Evolutionary conservation across 176 grass and related monocot genomes (phyloP), one percentile per base, ranked within the genome.

Genomic region (Carex littledalei): DNA sequence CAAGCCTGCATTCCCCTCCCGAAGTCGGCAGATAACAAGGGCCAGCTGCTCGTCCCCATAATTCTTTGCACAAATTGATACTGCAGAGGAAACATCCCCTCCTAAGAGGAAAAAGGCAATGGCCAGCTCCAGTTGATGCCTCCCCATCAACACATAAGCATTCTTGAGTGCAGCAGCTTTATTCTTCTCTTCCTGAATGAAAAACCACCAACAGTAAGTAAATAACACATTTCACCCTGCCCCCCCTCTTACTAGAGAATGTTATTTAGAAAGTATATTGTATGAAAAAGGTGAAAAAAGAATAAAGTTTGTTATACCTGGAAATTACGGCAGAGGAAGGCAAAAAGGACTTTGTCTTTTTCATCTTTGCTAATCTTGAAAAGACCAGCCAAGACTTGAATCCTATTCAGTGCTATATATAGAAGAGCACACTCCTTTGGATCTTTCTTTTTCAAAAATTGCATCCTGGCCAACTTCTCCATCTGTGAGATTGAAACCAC

Each of bases 91-190:
- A 89, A 82, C 52, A 80, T 98, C 95, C 79, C 87, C 91, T 76
- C 95, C 95, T 80, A 98, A 88, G 39, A 98, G 69, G 62, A 98
- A 98, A 93, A 98, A 98, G 15, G 89, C 95, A 88, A 98, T 90
- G 80, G 95, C 92, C 80, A 98, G 88, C 75, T 98, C 91, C 87
- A 94, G 87, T 80, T 94, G 90, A 90, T 98, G 95, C 70, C 86
- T 94, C 86, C 95, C 95, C 92, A 98, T 87, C 86, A 98, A 89
- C 78, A 98, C 95, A 88, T 98, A 98, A 72, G 95, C 95, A 93
- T 98, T 98, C 87, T 98, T 98, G 20, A 98, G 75, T 76, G 95
- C 95, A 85, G 95, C 95, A 62, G 89, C 89, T 90, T 93, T 98
- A 84, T 98, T 91, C 83, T 91, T 91, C 88, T 98, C 92, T 76